phyloP scores from a whole-genome alignment of 192 early-diverging fungal species.

The Coemansia sp. region DNA sequence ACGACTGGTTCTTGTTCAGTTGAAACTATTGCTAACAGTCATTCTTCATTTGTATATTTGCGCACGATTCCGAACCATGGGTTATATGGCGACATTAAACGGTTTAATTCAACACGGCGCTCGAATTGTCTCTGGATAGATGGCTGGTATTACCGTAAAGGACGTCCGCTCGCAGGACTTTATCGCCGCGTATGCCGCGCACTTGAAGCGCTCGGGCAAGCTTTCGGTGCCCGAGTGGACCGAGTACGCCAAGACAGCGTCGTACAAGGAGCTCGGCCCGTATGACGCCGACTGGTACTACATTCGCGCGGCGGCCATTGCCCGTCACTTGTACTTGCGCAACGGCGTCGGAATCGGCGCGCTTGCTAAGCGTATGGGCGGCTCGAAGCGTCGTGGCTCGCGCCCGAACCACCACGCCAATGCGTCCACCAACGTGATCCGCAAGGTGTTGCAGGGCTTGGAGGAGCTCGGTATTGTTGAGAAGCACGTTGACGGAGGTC shows the following conservation, averaged over 20 bases:
- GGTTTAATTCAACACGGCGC: not conserved
- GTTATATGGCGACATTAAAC: not conserved
- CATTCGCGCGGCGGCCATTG: slow-evolving; percentile 91
- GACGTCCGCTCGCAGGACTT: slow-evolving; percentile 95
- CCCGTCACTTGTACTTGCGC: slow-evolving; percentile 98
- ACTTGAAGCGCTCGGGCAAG: slow-evolving; percentile 98
- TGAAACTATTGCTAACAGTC: too few species aligned
- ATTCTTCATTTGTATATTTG: too few species aligned
- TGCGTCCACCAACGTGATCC: slow-evolving; percentile 87
- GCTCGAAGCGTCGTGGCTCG: slow-evolving; percentile 85
- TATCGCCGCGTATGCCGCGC: slow-evolving; percentile 97
- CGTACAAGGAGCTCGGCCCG: slow-evolving; percentile 95
- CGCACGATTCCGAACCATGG: too few species aligned
- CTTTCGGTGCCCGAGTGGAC: slow-evolving; percentile 99
- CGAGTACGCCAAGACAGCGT: slow-evolving; percentile 97
- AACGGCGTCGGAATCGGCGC: slow-evolving; percentile 89
- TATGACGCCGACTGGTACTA: slow-evolving; percentile 99
- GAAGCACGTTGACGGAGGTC: slow-evolving; percentile 89
- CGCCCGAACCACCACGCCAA: slow-evolving; percentile 88
- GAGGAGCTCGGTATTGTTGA: slow-evolving; percentile 99
- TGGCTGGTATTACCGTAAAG: slow-evolving; percentile 85
- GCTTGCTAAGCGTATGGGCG: slow-evolving; percentile 92
- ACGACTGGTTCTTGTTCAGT: too few species aligned
- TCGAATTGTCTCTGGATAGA: slow-evolving; percentile 20
- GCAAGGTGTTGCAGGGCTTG: slow-evolving; percentile 96